phyloP scores from a whole-genome alignment of 768 basidiomycete species.

The Pleurotus djamor region DNA sequence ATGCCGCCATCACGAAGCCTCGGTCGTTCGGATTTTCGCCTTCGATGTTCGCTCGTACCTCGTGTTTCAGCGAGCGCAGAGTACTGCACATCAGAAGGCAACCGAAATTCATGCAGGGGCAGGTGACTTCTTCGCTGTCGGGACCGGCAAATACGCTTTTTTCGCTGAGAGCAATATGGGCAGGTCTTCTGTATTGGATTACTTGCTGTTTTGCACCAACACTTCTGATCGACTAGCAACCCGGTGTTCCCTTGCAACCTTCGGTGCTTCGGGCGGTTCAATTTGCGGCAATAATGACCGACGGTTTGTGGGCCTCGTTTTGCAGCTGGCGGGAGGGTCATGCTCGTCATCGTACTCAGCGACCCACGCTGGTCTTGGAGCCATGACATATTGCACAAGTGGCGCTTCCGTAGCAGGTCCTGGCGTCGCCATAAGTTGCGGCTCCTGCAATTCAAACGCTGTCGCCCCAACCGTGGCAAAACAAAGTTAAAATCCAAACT shows the following conservation, averaged over 20 bases:
- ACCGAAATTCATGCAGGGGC: not conserved
- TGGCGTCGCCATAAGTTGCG: not conserved
- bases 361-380: not conserved
- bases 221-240: not conserved
- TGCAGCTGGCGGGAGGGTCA: not conserved
- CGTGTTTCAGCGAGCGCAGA: not conserved
- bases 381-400: not conserved
- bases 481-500: not conserved
- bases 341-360: not conserved
- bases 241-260: not conserved
- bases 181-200: slow-evolving; percentile 3
- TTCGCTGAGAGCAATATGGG: not conserved
- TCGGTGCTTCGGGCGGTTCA: not conserved
- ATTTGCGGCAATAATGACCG: not conserved
- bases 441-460: not conserved
- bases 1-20: not conserved
- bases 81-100: not conserved
- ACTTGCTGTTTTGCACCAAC: not conserved
- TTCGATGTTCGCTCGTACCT: not conserved
- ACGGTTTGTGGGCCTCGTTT: too few species aligned
- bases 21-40: not conserved
- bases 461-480: not conserved
- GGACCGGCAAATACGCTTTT: not conserved
- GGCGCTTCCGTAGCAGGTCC: not conserved
- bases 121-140: not conserved